Conservation (phyloP, 768 basidiomycete species). For the Agrocybe chaxingu region DNA sequence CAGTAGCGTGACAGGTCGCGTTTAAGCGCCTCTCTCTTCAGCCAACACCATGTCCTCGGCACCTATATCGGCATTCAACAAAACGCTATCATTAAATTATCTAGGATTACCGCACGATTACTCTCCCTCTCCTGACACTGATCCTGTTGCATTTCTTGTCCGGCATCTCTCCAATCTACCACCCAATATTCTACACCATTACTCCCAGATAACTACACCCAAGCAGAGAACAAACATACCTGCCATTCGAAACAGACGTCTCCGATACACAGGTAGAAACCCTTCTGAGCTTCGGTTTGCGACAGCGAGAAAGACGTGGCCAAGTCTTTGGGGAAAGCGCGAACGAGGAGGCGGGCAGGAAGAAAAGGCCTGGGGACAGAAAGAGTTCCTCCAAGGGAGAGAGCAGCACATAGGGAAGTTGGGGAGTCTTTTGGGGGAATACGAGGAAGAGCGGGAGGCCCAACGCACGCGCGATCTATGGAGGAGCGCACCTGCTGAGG, state of each 20-base stretch:
- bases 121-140: constrained; percentile 52
- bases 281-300: constrained; percentile 56
- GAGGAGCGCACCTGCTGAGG: constrained; percentile 31
- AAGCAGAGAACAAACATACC: constrained; percentile 64
- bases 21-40: not conserved
- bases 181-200: constrained; percentile 53
- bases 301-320: constrained; percentile 58
- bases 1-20: constrained; percentile 16
- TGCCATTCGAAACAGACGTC: constrained; percentile 68
- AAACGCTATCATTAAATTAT: constrained; percentile 34
- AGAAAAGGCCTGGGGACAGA: constrained; percentile 68
- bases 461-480: constrained; percentile 52
- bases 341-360: constrained; percentile 56
- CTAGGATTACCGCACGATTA: constrained; percentile 60
- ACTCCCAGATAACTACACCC: constrained; percentile 48
- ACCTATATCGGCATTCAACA: constrained; percentile 24
- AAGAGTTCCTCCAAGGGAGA: constrained; percentile 54
- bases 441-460: constrained; percentile 76
- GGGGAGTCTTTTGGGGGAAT: constrained; percentile 60
- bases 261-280: constrained; percentile 53
- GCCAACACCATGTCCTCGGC: constrained; percentile 10
- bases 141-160: constrained; percentile 62
- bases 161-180: constrained; percentile 62
- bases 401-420: constrained; percentile 67
- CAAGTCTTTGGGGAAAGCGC: constrained; percentile 61